Evolutionary conservation across 768 basidiomycete genomes (phyloP).

Genomic region (Mycena metata): DNA sequence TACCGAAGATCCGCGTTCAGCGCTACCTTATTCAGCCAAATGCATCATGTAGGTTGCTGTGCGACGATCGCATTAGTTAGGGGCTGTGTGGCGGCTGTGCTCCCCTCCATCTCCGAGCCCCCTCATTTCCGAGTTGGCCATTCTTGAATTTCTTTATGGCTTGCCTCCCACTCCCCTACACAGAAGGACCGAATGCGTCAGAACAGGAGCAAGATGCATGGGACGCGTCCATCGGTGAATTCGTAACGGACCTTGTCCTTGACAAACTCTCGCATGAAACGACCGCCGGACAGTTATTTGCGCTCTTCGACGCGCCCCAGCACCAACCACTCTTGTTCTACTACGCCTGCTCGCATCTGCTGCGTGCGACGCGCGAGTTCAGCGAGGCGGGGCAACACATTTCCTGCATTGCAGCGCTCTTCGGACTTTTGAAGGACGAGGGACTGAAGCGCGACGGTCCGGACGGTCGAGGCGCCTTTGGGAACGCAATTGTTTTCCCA

Average conservation of each 20-base stretch:
- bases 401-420: slow-evolving; percentile 26
- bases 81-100: too few species aligned
- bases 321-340: slow-evolving; percentile 28
- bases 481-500: slow-evolving; percentile 30
- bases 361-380: slow-evolving; percentile 26
- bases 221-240: slow-evolving; percentile 19
- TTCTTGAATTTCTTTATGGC: neutral
- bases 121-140: neutral
- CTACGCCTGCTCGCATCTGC: slow-evolving; percentile 25
- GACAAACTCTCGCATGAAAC: slow-evolving; percentile 25
- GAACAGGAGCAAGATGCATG: slow-evolving; percentile 27
- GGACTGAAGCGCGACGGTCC: slow-evolving; percentile 28
- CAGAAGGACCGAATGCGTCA: slow-evolving; percentile 19
- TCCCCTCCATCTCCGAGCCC: too few species aligned
- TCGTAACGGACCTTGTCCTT: slow-evolving; percentile 30
- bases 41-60: too few species aligned
- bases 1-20: too few species aligned
- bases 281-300: slow-evolving; percentile 23
- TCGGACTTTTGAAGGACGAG: slow-evolving; percentile 32
- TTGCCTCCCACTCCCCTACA: slow-evolving; percentile 16
- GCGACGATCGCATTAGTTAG: too few species aligned
- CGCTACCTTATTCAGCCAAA: too few species aligned
- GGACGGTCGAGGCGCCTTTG: slow-evolving; percentile 5
- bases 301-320: slow-evolving; percentile 28
- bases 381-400: slow-evolving; percentile 25